Conservation (phyloP, 306 rosid species). For the Canavalia ensiformis region DNA sequence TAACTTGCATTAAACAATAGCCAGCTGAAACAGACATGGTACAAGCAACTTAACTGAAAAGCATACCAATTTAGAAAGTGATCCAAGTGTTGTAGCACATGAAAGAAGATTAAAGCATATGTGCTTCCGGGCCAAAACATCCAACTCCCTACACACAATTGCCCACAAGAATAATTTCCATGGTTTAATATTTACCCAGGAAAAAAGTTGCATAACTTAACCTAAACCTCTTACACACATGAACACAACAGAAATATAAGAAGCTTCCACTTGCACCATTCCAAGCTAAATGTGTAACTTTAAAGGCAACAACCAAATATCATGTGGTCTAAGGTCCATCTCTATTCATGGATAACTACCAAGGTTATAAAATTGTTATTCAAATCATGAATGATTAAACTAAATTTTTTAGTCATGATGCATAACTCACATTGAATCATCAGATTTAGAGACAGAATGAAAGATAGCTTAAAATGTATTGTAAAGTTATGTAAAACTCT, state of each 20-base stretch:
- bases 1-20: conserved; percentile 34
- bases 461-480: not conserved
- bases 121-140: conserved; percentile 83
- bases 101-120: conserved; percentile 90
- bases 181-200: conserved; percentile 7
- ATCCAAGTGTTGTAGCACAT: conserved; percentile 92
- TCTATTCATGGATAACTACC: not conserved
- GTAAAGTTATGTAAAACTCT: not conserved
- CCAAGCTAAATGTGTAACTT: conserved; percentile 15
- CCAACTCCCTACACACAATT: conserved; percentile 82
- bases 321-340: not conserved
- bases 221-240: conserved; percentile 16
- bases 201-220: not conserved
- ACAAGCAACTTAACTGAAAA: conserved; percentile 29
- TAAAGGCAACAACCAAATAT: not conserved
- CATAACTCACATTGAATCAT: not conserved
- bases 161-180: conserved; percentile 43
- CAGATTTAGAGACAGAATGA: not conserved
- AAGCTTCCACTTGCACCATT: conserved; percentile 17
- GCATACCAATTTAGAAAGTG: conserved; percentile 94
- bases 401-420: not conserved
- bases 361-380: not conserved
- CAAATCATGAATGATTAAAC: not conserved
- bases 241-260: not conserved
- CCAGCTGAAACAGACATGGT: conserved; percentile 25